Evolutionary conservation across 2,329 filamentous ascomycete species (phyloP).

Genomic region (Diaporthe destruens): DNA sequence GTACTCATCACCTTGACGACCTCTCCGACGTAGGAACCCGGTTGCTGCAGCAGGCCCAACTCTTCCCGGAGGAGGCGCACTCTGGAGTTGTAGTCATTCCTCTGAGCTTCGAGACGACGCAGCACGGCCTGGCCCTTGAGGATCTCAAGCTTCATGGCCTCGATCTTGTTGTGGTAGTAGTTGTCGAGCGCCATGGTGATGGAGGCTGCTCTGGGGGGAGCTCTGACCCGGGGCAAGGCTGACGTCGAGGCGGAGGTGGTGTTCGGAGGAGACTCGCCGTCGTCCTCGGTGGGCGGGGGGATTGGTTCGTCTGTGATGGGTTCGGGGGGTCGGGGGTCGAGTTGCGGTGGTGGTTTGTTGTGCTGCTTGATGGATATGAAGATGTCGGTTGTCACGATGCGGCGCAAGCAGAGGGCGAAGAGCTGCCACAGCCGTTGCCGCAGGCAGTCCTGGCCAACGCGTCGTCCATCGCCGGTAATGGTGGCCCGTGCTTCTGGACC

Average conservation of each 20-base stretch:
- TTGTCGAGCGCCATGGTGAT: conserved; percentile 95
- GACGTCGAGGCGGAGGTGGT: conserved; percentile 28
- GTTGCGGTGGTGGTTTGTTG: neutral
- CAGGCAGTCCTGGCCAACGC: conserved; percentile 42
- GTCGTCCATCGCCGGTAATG: conserved; percentile 26
- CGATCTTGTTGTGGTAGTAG: conserved; percentile 99
- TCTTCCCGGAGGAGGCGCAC: conserved; percentile 95
- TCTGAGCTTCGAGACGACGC: conserved; percentile 93
- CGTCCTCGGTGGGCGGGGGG: conserved; percentile 1
- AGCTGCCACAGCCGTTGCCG: conserved; percentile 42
- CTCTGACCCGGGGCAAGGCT: conserved; percentile 29
- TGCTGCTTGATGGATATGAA: conserved; percentile 34
- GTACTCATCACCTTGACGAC: conserved; percentile 99
- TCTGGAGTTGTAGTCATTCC: conserved; percentile 99
- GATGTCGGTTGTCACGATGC: conserved; percentile 40
- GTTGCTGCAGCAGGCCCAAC: conserved; percentile 94
- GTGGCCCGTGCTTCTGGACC: conserved; percentile 40
- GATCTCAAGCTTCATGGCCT: conserved; percentile 99
- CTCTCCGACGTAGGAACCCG: conserved; percentile 97
- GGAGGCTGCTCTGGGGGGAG: conserved; percentile 40
- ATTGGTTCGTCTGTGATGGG: neutral
- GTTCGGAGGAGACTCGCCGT: conserved; percentile 3
- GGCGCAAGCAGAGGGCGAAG: conserved; percentile 40
- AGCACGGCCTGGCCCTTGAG: conserved; percentile 97
- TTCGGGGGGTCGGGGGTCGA: neutral